Evolutionary conservation across 305 asterid species (phyloP).

Genomic region (Fraxinus platypoda): DNA sequence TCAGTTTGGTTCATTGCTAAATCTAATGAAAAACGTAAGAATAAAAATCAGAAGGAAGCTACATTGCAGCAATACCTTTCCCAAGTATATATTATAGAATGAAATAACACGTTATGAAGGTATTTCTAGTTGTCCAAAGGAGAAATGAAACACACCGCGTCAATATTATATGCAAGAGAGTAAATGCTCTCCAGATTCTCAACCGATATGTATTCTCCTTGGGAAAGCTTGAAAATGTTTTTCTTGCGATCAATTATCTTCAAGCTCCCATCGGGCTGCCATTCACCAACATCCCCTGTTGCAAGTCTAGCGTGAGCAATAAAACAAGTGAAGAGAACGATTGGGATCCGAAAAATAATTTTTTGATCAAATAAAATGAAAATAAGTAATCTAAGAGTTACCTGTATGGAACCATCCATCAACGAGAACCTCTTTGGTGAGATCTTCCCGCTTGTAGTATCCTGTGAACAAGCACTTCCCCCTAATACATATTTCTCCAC

Average conservation of each 20-base stretch:
- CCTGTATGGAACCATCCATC: conserved; percentile 83
- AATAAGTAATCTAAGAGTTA: not conserved
- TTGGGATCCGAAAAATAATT: not conserved
- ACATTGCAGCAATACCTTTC: not conserved
- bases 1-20: not conserved
- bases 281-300: conserved; percentile 82
- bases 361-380: not conserved
- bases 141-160: conserved; percentile 44
- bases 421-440: conserved; percentile 64
- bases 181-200: conserved; percentile 74
- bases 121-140: not conserved
- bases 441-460: conserved; percentile 74
- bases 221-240: conserved; percentile 88
- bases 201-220: conserved; percentile 83
- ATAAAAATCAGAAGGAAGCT: not conserved
- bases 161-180: conserved; percentile 50
- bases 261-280: conserved; percentile 84
- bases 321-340: not conserved
- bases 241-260: conserved; percentile 86
- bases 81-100: not conserved
- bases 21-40: not conserved
- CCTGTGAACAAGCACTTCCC: conserved; percentile 85
- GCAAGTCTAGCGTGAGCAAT: not conserved
- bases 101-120: not conserved
- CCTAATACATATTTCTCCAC: conserved; percentile 80